Base-by-base conservation (phyloP, 129 eudicot genomes). In the Helichrysum umbraculigerum region DNA sequence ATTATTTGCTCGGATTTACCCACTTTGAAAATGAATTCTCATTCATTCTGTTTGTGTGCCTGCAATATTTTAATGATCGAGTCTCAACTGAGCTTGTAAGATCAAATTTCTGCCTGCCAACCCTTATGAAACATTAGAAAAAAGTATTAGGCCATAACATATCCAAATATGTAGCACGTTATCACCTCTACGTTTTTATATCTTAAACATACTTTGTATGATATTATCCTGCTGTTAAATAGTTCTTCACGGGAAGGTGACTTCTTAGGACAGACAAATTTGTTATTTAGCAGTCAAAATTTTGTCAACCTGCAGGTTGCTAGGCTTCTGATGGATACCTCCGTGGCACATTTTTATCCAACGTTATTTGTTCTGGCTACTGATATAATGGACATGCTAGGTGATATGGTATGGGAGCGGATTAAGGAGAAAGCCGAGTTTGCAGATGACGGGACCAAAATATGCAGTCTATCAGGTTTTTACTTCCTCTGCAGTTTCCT, bases 381-480 rank as follows among this genome's bases (percentile, higher is more conserved):
- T 50, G 97, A 89, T 80, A 78, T 89, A 78, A 75, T 92, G 89
- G 97, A 87, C 80, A 84, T 85, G 92, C 84, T 92, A 68, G 97
- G 97, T 61, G 93, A 87, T 68, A 66, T 92, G 85, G 96, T 92
- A 52, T 92, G 97, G 97, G 87, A 76, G 63, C 89, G 96, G 54
- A 87, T 92, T 66, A 87, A 68, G 85, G 82, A 78, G 72, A 92
- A 79, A 81, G 88, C 96, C 28, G 96, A 87, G 67, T 82, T 75
- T 79, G 72, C 85, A 10, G 96, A 92, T 82, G 87, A 85, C 70
- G 93, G 91, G 76, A 71, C 79, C 42, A 68, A 65, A 63, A 70
- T 84, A 35, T 78, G 81, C 85, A 70, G 80, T 66, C 83, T 88
- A 71, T 84, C 86, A 86, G 92, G 96, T 91, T 66, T 72, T 37